Conservation (phyloP, 2,329 filamentous ascomycete species). For the Botryosphaeria agaves region DNA sequence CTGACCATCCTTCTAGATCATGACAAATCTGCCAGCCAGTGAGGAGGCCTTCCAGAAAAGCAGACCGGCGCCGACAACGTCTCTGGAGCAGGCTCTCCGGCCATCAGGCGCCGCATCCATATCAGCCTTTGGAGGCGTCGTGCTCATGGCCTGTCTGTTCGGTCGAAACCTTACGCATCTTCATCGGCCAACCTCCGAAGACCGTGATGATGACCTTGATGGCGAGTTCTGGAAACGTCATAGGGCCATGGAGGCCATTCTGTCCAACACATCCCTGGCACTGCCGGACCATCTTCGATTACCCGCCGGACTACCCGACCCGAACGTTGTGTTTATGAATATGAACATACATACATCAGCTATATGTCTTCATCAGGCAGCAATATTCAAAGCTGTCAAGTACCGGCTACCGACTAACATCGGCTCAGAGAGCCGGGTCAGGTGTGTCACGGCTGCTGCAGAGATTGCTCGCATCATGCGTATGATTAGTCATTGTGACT, state of each 20-base stretch:
- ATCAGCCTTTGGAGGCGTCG: constrained; percentile 62
- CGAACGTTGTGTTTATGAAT: constrained; percentile 84
- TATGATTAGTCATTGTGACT: constrained; percentile 79
- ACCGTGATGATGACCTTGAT: constrained; percentile 73
- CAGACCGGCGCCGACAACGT: constrained; percentile 52
- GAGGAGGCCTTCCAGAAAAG: constrained; percentile 77
- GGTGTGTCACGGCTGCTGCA: constrained; percentile 83
- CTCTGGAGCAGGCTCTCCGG: constrained; percentile 51
- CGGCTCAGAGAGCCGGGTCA: constrained; percentile 74
- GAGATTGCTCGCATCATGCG: constrained; percentile 93
- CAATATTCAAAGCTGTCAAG: constrained; percentile 93
- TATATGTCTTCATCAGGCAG: constrained; percentile 94
- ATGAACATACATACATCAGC: constrained; percentile 95
- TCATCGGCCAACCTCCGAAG: constrained; percentile 67
- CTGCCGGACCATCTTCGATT: constrained; percentile 69
- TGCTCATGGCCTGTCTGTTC: constrained; percentile 76
- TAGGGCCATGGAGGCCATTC: constrained; percentile 70
- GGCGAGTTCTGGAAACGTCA: constrained; percentile 95
- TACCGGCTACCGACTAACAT: constrained; percentile 62
- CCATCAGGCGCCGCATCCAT: constrained; percentile 57
- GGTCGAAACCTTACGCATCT: constrained; percentile 83
- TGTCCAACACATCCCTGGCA: constrained; percentile 71
- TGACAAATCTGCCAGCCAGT: constrained; percentile 66
- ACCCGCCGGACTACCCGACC: constrained; percentile 54
- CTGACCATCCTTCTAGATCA: constrained; percentile 42